Evolutionary conservation across 78 protist genomes (phyloP).

Genomic region (Dictyostelium intermedium): DNA sequence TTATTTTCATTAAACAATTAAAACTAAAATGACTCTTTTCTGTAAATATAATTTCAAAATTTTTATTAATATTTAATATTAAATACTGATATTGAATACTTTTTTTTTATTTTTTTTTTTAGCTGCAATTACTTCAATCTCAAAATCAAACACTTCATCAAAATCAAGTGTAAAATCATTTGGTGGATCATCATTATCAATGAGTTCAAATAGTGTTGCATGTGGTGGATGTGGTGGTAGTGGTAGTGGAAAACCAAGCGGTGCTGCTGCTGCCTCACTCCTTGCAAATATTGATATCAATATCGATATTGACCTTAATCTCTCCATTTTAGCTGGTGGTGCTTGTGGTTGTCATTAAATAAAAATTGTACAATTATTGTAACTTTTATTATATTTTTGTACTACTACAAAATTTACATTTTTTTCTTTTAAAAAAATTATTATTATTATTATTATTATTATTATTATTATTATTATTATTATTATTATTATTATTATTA

Average conservation of each 20-base stretch:
- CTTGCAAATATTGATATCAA: background rate
- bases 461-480: too few species aligned
- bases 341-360: background rate
- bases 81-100: too few species aligned
- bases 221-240: background rate
- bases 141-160: background rate
- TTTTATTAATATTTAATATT: too few species aligned
- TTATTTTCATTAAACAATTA: too few species aligned
- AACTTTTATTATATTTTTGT: background rate
- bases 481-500: too few species aligned
- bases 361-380: background rate
- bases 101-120: too few species aligned
- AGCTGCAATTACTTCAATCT: background rate
- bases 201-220: background rate
- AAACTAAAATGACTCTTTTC: too few species aligned
- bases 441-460: too few species aligned
- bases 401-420: background rate
- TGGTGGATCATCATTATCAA: background rate
- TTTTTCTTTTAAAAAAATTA: too few species aligned
- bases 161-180: background rate
- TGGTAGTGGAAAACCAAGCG: background rate
- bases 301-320: background rate
- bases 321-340: background rate
- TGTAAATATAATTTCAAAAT: too few species aligned
- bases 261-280: background rate